Percentiles rank a stretch among this genome's conserved stretches.
These are phyloP conservation scores for Catharanthus roseus DNA, from an alignment of 257 asterid species.

Conservation along the genomic window DNA sequence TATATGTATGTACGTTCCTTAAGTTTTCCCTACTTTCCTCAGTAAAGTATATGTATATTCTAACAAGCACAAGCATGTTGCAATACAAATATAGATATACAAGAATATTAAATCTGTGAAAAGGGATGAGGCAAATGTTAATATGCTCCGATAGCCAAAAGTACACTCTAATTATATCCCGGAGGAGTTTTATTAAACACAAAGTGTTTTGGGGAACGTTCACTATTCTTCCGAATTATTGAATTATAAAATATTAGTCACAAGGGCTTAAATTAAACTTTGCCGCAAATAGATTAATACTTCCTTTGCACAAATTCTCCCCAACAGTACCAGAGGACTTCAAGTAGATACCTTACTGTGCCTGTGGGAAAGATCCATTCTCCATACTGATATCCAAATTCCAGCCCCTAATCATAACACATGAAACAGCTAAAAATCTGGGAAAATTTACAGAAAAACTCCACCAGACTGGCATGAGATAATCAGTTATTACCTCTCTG, in stretches of 20 bases:
- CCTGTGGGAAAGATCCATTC: constrained; percentile 34
- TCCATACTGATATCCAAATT: constrained; percentile 50
- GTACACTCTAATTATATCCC: neutral
- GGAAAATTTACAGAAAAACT: constrained; percentile 4
- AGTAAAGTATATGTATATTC: neutral
- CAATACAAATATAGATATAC: too few relatives aligned
- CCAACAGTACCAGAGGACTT: neutral
- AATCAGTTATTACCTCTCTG: constrained; percentile 41
- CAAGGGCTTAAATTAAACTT: neutral
- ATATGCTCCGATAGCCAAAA: neutral
- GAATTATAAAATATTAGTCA: neutral
- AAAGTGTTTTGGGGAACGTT: neutral
- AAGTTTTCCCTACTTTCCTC: too few relatives aligned
- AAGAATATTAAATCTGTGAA: too few relatives aligned
- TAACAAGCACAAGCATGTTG: neutral
- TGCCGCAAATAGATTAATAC: neutral
- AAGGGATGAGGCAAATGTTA: too few relatives aligned
- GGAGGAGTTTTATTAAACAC: neutral
- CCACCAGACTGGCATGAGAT: neutral
- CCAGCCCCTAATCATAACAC: constrained; percentile 51
- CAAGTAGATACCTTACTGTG: constrained; percentile 19
- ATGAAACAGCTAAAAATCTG: constrained; percentile 14
- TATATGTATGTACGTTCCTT: too few relatives aligned
- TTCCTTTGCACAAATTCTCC: neutral
- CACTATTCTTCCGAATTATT: neutral